Evolutionary conservation across 441 rosid genomes (phyloP).

Genomic region (Viola pubescens): DNA sequence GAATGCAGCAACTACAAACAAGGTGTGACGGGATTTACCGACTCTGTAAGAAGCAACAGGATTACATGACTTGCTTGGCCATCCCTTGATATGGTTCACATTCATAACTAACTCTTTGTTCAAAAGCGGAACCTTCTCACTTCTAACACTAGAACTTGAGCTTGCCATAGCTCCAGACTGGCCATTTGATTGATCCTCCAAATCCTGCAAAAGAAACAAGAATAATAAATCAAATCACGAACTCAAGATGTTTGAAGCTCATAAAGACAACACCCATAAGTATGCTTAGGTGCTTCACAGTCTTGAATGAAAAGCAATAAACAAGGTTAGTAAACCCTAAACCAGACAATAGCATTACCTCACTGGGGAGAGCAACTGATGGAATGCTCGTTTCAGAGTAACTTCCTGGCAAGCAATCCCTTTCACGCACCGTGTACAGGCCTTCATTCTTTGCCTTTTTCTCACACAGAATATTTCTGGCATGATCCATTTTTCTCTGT

Average conservation of each 20-base stretch:
- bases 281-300: too few species aligned
- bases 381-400: slow-evolving; percentile 25
- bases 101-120: slow-evolving; percentile 43
- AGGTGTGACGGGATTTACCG: slow-evolving; percentile 34
- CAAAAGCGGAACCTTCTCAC: slow-evolving; percentile 48
- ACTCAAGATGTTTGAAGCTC: not conserved
- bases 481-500: slow-evolving; percentile 36
- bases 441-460: slow-evolving; percentile 26
- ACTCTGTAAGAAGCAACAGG: slow-evolving; percentile 22
- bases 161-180: slow-evolving; percentile 17
- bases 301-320: too few species aligned
- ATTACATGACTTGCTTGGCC: slow-evolving; percentile 35
- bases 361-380: slow-evolving; percentile 26
- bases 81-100: slow-evolving; percentile 30
- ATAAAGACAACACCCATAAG: too few species aligned
- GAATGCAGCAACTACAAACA: slow-evolving; percentile 30
- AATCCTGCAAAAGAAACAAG: slow-evolving; percentile 37
- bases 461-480: slow-evolving; percentile 24
- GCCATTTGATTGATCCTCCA: slow-evolving; percentile 24
- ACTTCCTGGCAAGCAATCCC: slow-evolving; percentile 22
- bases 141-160: slow-evolving; percentile 16
- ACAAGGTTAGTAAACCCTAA: too few species aligned
- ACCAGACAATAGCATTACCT: slow-evolving; percentile 32
- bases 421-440: slow-evolving; percentile 16
- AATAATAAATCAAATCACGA: slow-evolving; percentile 1